Base-by-base conservation (phyloP, 2,329 filamentous ascomycete species). In the Polychaeton citri region DNA sequence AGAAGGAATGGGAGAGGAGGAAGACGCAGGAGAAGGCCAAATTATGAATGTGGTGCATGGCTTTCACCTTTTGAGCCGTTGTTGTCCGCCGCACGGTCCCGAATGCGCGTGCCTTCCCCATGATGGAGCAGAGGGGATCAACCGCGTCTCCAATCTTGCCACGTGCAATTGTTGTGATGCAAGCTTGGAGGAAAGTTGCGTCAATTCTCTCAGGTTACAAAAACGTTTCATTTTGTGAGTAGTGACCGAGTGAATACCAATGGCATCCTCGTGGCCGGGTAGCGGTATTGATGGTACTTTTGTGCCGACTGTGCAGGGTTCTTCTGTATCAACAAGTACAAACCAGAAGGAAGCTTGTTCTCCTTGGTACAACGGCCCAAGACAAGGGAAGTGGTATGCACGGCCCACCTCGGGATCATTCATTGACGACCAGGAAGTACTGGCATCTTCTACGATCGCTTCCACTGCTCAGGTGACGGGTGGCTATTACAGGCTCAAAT, bases 1-100 rank as follows among this genome's bases (percentile, higher is more conserved):
- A 84, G 59, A 71, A 65, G 56, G 64, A 65, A 40, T 93, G 86
- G 86, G 72, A 76, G 63, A 68, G 58, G 66, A 58, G 63, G 47
- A 63, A 63, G 51, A 39, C 44, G 50, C 66, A 64, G 48, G 66
- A 73, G 47, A 79, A 75, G 62, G 69, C 72, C 19, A 77, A 69
- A 56, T 53, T 79, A 37, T 76, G 51, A 59, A 7, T 28, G 24
- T n/a, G n/a, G n/a, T n/a, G n/a, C n/a, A n/a, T n/a, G n/a, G n/a
- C n/a, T n/a, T n/a, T n/a, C n/a, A n/a, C n/a, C n/a, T n/a, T n/a
- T n/a, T n/a, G n/a, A n/a, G n/a, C n/a, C n/a, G n/a, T n/a, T n/a
- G n/a, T n/a, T n/a, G n/a, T n/a, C n/a, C n/a, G n/a, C n/a, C n/a
- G n/a, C n/a, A n/a, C n/a, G n/a, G n/a, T n/a, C n/a, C n/a, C n/a